Evolutionary conservation across 768 basidiomycete species (phyloP).

Genomic region (Russula sp.): DNA sequence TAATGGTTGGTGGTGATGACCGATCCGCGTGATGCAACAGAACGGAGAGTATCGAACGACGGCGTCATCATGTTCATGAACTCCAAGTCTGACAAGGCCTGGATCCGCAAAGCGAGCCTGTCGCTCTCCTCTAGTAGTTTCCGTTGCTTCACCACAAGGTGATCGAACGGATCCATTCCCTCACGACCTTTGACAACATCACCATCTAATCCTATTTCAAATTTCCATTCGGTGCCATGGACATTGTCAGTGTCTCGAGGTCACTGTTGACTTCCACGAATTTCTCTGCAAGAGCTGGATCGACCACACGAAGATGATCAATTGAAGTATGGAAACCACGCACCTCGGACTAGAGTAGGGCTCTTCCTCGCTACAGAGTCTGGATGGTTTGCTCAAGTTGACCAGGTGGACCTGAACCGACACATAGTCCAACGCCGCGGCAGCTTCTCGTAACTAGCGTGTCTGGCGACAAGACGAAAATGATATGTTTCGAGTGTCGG

Average conservation of each 20-base stretch:
- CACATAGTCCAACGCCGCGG: background rate
- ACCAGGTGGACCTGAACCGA: background rate
- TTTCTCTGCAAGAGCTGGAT: background rate
- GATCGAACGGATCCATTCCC: background rate
- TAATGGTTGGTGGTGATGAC: constrained; percentile 4
- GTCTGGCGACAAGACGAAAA: background rate
- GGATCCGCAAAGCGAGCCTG: background rate
- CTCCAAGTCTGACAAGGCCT: background rate
- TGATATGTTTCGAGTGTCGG: constrained; percentile 10
- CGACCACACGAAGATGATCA: background rate
- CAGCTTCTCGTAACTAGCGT: background rate
- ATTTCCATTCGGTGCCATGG: background rate
- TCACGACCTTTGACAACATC: background rate
- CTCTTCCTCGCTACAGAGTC: constrained; percentile 4
- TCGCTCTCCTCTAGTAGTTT: background rate
- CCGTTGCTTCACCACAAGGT: background rate
- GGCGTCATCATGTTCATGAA: background rate
- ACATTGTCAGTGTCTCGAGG: background rate
- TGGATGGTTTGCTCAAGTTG: background rate
- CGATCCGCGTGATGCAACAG: constrained; percentile 1
- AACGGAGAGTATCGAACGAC: background rate
- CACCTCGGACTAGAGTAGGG: constrained; percentile 7
- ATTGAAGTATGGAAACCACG: background rate
- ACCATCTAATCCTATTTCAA: background rate
- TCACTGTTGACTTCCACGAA: background rate